Evolutionary conservation across 768 basidiomycete genomes (phyloP).

Genomic region (Chalciporus sphaerocephalus): DNA sequence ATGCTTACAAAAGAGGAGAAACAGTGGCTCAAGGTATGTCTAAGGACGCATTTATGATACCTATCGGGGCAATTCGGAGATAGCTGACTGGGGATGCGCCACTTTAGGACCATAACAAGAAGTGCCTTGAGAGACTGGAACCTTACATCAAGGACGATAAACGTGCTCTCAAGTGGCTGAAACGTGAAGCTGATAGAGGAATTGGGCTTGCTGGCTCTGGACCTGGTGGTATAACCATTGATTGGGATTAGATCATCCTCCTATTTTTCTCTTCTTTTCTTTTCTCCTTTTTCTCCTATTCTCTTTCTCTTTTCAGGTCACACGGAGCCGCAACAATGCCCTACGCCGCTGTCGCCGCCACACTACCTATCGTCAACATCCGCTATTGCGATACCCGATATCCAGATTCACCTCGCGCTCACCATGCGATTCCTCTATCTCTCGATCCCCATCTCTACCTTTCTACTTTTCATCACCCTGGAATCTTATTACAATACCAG

Average conservation of each 20-base stretch:
- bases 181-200: constrained; percentile 68
- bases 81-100: constrained; percentile 9
- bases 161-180: constrained; percentile 76
- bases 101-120: constrained; percentile 74
- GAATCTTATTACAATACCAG: constrained; percentile 24
- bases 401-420: background rate
- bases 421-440: constrained; percentile 3
- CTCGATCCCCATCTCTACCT: constrained; percentile 1
- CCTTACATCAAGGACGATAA: constrained; percentile 72
- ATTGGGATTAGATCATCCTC: constrained; percentile 56
- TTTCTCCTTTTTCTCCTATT: constrained; percentile 1
- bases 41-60: constrained; percentile 4
- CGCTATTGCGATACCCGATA: constrained; percentile 22
- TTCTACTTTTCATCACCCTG: constrained; percentile 4
- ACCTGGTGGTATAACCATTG: constrained; percentile 70
- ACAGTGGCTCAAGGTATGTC: constrained; percentile 72
- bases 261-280: background rate
- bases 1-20: constrained; percentile 86
- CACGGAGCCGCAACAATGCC: background rate
- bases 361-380: constrained; percentile 2
- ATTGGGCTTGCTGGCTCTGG: constrained; percentile 64
- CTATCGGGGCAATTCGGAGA: background rate
- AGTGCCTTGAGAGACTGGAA: constrained; percentile 59
- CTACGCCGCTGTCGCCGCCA: background rate
- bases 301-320: constrained; percentile 4